Evolutionary conservation across 2,329 filamentous ascomycete species (phyloP).

Genomic region (Penicillium hordei): DNA sequence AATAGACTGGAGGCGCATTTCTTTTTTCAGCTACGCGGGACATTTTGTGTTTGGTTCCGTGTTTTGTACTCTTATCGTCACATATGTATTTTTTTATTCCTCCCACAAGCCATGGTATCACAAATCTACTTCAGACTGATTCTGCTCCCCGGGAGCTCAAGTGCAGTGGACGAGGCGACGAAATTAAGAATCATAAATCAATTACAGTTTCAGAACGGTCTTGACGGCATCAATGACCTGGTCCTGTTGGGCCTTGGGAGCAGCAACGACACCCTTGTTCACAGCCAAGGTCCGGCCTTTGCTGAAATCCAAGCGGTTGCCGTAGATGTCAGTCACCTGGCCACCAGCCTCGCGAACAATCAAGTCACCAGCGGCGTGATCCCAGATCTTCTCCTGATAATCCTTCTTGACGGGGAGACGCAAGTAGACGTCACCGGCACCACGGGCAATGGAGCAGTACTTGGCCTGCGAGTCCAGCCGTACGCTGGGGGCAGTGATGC

Average conservation of each 20-base stretch:
- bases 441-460: slow-evolving; percentile 91
- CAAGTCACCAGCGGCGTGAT: slow-evolving; percentile 91
- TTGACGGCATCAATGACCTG: slow-evolving; percentile 79
- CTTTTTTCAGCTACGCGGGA: slow-evolving; percentile 27
- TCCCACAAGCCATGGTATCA: slow-evolving; percentile 32
- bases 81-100: slow-evolving; percentile 20
- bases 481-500: slow-evolving; percentile 85
- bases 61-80: slow-evolving; percentile 24
- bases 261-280: slow-evolving; percentile 94
- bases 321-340: slow-evolving; percentile 82
- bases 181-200: slow-evolving; percentile 9
- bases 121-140: slow-evolving; percentile 34
- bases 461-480: slow-evolving; percentile 98
- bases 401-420: slow-evolving; percentile 79
- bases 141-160: slow-evolving; percentile 8
- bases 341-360: slow-evolving; percentile 94
- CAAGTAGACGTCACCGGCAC: slow-evolving; percentile 92
- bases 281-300: slow-evolving; percentile 79
- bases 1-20: slow-evolving; percentile 54
- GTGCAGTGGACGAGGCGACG: neutral
- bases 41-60: slow-evolving; percentile 27
- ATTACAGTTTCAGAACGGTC: slow-evolving; percentile 63
- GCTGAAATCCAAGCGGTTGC: slow-evolving; percentile 81
- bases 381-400: slow-evolving; percentile 99
- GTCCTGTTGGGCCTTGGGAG: slow-evolving; percentile 71